Evolutionary conservation across 352 stramenopile genomes (phyloP), one percentile per base, ranked within the genome.

Genomic region (Phytopythium ostracodes): DNA sequence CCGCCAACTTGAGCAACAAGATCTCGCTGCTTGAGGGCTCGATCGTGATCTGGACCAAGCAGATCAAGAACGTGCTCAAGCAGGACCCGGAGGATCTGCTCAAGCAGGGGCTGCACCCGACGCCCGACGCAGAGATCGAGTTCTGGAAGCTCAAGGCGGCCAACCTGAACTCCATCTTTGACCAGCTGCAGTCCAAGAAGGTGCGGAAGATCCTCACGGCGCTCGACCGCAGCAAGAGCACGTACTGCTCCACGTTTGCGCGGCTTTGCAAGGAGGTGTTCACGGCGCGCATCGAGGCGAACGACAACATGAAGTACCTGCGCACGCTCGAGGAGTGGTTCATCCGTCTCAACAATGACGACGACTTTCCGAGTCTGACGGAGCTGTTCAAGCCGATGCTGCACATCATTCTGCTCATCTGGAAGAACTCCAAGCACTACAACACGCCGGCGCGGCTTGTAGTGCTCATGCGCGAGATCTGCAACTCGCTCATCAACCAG

Each of bases 401-500:
- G 18, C 96, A 99, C 70, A 98, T 98, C 58, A 97, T 99, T 17
- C 79, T 99, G 62, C 75, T 99, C 24, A 99, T 99, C 64, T 99
- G 97, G 97, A 99, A 99, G 73, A 98, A 99, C 78, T 99, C 94
- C 27, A 97, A 97, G 72, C 91, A 99, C 75, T 99, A 99, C 88
- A 99, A 99, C 75, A 99, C 95, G 10, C 92, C 97, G 0, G 92
- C 92, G 24, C 77, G 96, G 1, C 84, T 99, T 36, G 97, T 99
- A 1, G 95, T 99, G 40, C 77, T 99, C 47, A 98, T 99, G 79
- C 86, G 95, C 43, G 94, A 99, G 77, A 98, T 99, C 62, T 99
- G 96, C 82, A 99, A 99, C 75, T 97, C 90, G 17, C 73, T 99
- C 7, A 98, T 98, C 64, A 91, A 94, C 46, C 92, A 98, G 67